phyloP scores from a whole-genome alignment of 1,284 basidiomycete species.

The Hypsizygus ulmarius region DNA sequence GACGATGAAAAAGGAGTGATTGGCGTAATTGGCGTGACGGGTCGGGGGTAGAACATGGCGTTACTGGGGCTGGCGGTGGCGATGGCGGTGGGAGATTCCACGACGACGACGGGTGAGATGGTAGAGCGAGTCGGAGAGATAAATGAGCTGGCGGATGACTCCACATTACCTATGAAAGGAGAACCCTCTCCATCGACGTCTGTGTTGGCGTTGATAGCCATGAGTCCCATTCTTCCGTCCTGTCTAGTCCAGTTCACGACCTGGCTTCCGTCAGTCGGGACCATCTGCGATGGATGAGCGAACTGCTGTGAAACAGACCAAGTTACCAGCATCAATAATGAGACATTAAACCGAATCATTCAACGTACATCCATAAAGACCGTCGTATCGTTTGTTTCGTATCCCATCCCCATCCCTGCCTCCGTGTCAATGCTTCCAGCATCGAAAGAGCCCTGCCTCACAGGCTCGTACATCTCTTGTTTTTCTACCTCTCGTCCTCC shows the following conservation, averaged over 20 bases:
- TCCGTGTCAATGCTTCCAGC: conserved; percentile 1
- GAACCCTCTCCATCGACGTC: too few relatives aligned
- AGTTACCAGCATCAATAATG: neutral
- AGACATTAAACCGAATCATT: neutral
- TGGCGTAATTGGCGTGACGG: neutral
- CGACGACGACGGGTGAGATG: too few relatives aligned
- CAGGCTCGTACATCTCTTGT: conserved; percentile 10
- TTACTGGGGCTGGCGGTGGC: neutral
- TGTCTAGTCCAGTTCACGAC: neutral
- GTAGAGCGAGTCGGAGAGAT: too few relatives aligned
- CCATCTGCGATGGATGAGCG: neutral
- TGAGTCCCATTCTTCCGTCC: neutral
- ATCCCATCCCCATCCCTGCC: neutral
- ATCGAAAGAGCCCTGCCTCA: conserved; percentile 8
- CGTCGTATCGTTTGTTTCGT: neutral
- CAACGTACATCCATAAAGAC: conserved; percentile 7
- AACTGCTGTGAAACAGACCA: too few relatives aligned
- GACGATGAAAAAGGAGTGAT: conserved; percentile 1
- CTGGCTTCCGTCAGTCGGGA: neutral
- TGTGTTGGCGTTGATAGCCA: neutral
- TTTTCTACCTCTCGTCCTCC: conserved; percentile 11
- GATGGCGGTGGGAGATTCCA: neutral
- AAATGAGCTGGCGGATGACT: too few relatives aligned
- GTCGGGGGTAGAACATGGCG: neutral
- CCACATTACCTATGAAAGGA: too few relatives aligned